phyloP scores from a whole-genome alignment of 768 basidiomycete species.

The Russula lepida region DNA sequence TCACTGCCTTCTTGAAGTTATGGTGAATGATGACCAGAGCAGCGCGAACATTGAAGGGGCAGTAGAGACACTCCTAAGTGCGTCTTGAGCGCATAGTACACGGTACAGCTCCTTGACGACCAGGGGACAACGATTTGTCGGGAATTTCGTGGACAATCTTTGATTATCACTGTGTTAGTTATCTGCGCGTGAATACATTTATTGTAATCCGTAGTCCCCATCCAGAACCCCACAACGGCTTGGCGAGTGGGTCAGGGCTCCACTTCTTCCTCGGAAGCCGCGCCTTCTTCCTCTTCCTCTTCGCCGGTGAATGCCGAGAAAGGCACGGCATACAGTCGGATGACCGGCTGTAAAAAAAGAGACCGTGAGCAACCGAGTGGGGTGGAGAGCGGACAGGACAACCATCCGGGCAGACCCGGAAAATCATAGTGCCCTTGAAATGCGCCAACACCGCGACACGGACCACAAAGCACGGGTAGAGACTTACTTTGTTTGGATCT shows the following conservation, averaged over 20 bases:
- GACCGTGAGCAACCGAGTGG: slow-evolving; percentile 16
- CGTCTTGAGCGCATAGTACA: slow-evolving; percentile 20
- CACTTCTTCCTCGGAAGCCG: slow-evolving; percentile 37
- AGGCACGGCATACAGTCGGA: slow-evolving; percentile 92
- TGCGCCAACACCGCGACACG: neutral
- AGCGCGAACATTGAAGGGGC: slow-evolving; percentile 76
- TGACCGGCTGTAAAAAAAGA: slow-evolving; percentile 60
- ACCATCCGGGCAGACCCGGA: neutral
- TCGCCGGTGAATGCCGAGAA: slow-evolving; percentile 74
- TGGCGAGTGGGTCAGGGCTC: slow-evolving; percentile 23
- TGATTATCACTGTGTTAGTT: neutral
- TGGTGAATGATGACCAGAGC: slow-evolving; percentile 10
- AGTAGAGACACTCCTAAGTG: slow-evolving; percentile 66
- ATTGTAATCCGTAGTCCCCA: neutral
- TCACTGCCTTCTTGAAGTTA: slow-evolving; percentile 11
- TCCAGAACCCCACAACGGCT: neutral
- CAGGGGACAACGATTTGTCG: neutral
- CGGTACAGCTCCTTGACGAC: neutral
- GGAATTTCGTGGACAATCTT: neutral
- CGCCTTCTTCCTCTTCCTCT: slow-evolving; percentile 55
- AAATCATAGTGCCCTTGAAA: neutral
- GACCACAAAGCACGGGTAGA: slow-evolving; percentile 10
- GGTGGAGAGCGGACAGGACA: too few relatives aligned
- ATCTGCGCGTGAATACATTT: neutral
- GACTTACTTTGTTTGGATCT: slow-evolving; percentile 90